Percentiles rank a stretch among this genome's conserved stretches.
These are phyloP conservation scores for Pythium dissotocum DNA, from an alignment of 352 stramenopile species.

Conservation along the genomic window DNA sequence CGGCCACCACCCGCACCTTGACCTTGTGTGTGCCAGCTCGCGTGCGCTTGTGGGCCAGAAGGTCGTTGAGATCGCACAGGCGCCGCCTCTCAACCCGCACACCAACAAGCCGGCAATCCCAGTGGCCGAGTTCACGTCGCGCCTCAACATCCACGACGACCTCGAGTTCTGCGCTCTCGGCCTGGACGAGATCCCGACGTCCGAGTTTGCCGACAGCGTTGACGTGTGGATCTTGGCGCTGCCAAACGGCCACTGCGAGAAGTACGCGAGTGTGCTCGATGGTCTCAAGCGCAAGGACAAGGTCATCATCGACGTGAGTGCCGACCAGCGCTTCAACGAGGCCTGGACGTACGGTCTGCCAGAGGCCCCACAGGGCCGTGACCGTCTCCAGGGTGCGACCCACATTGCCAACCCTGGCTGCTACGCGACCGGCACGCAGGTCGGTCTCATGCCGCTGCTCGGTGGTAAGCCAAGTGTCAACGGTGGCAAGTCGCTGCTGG, in stretches of 20 bases:
- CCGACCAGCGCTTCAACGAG: conserved; percentile 88
- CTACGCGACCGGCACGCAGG: conserved; percentile 83
- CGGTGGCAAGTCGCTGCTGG: conserved; percentile 41
- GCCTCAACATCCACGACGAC: conserved; percentile 64
- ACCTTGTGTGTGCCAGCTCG: conserved; percentile 85
- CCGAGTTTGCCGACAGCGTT: conserved; percentile 69
- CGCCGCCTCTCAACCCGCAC: conserved; percentile 81
- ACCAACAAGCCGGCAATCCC: conserved; percentile 69
- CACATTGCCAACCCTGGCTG: conserved; percentile 90
- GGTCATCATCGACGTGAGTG: conserved; percentile 86
- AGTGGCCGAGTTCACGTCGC: conserved; percentile 31
- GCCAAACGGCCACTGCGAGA: conserved; percentile 84
- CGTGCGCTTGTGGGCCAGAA: conserved; percentile 76
- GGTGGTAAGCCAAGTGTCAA: conserved; percentile 59
- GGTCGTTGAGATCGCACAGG: conserved; percentile 71
- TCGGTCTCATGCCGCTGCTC: conserved; percentile 79
- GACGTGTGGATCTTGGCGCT: conserved; percentile 88
- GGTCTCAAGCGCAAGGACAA: conserved; percentile 70
- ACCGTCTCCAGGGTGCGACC: conserved; percentile 55
- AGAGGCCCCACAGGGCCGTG: conserved; percentile 68
- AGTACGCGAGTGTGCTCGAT: conserved; percentile 75
- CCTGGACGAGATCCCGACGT: conserved; percentile 70
- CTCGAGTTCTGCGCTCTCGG: conserved; percentile 85
- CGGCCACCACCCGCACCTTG: conserved; percentile 69
- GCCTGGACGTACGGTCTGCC: conserved; percentile 86